Evolutionary conservation across 129 eudicot species (phyloP).

Genomic region (Apium graveolens): DNA sequence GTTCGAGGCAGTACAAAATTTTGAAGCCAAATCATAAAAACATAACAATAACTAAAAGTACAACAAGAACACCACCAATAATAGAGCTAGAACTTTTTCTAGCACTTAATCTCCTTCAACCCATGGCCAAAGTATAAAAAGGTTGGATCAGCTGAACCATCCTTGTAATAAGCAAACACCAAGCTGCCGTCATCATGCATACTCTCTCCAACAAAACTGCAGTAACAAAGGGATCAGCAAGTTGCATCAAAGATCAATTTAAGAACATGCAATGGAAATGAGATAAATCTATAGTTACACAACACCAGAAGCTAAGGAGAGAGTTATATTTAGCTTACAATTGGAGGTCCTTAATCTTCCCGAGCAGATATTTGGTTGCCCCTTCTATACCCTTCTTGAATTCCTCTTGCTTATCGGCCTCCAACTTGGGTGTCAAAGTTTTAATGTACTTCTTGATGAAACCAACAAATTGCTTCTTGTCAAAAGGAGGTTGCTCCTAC

Average conservation of each 20-base stretch:
- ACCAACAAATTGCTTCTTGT: slow-evolving; percentile 65
- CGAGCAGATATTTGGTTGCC: slow-evolving; percentile 57
- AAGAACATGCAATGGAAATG: not conserved
- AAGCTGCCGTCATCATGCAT: slow-evolving; percentile 41
- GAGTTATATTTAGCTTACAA: slow-evolving; percentile 40
- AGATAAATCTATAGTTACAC: not conserved
- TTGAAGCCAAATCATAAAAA: not conserved
- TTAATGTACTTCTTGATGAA: slow-evolving; percentile 71
- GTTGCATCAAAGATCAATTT: not conserved
- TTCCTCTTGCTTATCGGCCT: slow-evolving; percentile 39
- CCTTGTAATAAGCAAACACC: slow-evolving; percentile 66
- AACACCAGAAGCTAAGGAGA: not conserved
- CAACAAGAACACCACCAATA: slow-evolving; percentile 5
- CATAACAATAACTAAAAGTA: not conserved
- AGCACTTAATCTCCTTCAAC: slow-evolving; percentile 54
- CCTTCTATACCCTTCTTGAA: slow-evolving; percentile 60
- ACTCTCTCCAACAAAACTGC: slow-evolving; percentile 64
- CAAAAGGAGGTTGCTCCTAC: slow-evolving; percentile 85
- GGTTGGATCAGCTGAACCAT: slow-evolving; percentile 52
- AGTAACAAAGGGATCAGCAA: not conserved
- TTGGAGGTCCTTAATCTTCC: slow-evolving; percentile 69
- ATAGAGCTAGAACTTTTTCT: not conserved
- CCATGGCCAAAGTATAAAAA: slow-evolving; percentile 50
- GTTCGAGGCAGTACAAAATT: not conserved
- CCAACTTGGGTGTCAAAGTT: slow-evolving; percentile 51